Conservation (phyloP, 2,329 filamentous ascomycete genomes). For the Colletotrichum phormii region DNA sequence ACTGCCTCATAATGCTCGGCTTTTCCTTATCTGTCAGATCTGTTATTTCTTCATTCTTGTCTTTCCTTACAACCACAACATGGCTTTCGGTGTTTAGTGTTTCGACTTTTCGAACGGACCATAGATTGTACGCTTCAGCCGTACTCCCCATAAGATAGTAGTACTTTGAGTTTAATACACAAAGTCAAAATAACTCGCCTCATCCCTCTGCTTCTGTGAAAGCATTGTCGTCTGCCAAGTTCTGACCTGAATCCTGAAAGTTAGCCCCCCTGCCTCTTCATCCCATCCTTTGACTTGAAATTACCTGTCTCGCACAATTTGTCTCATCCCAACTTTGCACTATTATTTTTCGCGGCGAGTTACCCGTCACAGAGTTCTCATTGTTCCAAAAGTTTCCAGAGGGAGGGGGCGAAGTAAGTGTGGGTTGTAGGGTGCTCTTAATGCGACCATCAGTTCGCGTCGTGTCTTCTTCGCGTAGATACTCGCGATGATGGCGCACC, state of each 20-base stretch:
- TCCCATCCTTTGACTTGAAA: not conserved
- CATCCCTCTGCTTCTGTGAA: not conserved
- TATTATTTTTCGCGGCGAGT: not conserved
- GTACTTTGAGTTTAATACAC: conserved; percentile 31
- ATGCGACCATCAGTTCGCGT: conserved; percentile 6
- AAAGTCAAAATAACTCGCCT: conserved; percentile 14
- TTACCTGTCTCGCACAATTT: not conserved
- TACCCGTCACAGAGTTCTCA: not conserved
- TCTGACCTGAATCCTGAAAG: not conserved
- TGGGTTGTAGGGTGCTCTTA: not conserved
- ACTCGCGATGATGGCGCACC: not conserved
- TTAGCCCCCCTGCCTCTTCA: not conserved
- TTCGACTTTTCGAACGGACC: conserved; percentile 18
- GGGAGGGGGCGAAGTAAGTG: not conserved
- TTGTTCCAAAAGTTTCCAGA: not conserved
- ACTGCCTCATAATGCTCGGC: conserved; percentile 29
- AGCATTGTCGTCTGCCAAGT: no score
- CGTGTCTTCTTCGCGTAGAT: not conserved
- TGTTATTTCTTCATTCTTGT: not conserved
- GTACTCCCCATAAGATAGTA: conserved; percentile 29
- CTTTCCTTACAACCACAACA: conserved; percentile 29
- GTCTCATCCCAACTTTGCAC: not conserved
- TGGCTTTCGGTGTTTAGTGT: conserved; percentile 33
- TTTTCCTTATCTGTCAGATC: conserved; percentile 24
- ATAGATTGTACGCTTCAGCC: conserved; percentile 35